phyloP scores from a whole-genome alignment of 2,329 filamentous ascomycete genomes.

The Penicillium brevicompactum region DNA sequence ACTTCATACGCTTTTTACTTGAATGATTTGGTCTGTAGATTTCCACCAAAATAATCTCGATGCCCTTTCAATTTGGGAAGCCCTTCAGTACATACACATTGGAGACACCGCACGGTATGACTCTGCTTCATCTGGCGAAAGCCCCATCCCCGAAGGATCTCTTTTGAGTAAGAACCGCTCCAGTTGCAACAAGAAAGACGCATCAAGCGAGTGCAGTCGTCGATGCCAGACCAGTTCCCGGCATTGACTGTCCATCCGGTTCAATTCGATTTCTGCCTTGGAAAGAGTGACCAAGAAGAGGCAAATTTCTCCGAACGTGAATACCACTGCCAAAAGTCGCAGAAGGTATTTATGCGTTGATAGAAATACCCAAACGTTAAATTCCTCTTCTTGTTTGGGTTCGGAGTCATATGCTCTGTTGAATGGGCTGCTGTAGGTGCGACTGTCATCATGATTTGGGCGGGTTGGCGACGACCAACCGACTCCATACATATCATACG shows the following conservation, averaged over 20 bases:
- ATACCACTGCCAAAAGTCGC: not conserved
- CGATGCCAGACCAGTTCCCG: not conserved
- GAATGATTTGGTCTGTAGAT: too few species aligned
- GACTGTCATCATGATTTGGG: not conserved
- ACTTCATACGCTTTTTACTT: too few species aligned
- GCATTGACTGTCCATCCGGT: not conserved
- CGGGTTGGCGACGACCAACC: not conserved
- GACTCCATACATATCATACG: conserved; percentile 4
- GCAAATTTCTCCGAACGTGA: not conserved
- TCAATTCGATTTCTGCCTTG: not conserved
- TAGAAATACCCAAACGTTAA: not conserved
- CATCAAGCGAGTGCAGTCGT: not conserved
- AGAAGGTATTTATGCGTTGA: not conserved
- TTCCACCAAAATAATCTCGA: too few species aligned
- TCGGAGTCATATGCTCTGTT: not conserved
- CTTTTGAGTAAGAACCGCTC: not conserved
- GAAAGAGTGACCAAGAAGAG: not conserved
- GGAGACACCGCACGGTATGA: not conserved
- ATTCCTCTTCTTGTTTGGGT: not conserved
- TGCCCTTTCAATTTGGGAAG: too few species aligned
- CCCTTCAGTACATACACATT: not conserved
- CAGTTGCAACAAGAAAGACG: not conserved
- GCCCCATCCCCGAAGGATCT: not conserved
- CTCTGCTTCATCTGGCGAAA: not conserved
- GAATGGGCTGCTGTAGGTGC: not conserved